Percentiles rank a stretch among this genome's conserved stretches.
These are phyloP conservation scores for Mortierella sp. DNA, from an alignment of 371 early-diverging fungal species.

Conservation along the genomic window DNA sequence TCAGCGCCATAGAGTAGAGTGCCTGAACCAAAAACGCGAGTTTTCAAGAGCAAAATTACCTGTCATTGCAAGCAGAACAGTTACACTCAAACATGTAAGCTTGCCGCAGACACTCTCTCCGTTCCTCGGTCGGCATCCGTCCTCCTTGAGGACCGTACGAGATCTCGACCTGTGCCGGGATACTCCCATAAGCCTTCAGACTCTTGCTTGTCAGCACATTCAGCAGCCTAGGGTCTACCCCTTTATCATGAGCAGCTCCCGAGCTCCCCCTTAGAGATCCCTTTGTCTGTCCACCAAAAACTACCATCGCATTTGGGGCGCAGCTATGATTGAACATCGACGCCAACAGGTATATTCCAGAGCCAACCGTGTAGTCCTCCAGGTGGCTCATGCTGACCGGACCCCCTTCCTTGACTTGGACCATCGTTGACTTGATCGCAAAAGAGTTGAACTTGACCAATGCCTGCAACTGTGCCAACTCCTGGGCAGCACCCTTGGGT, in stretches of 20 bases:
- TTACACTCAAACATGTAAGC: conserved; percentile 49
- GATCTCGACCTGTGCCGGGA: conserved; percentile 37
- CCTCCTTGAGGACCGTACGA: conserved; percentile 54
- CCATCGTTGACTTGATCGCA: conserved; percentile 32
- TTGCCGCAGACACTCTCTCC: conserved; percentile 21
- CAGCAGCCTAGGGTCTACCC: conserved; percentile 34
- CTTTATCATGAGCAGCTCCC: not conserved
- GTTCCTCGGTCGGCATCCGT: conserved; percentile 37
- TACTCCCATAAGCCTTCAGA: conserved; percentile 25
- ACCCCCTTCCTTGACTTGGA: not conserved
- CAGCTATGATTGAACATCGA: conserved; percentile 57
- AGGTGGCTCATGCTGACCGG: not conserved
- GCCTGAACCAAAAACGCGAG: not conserved
- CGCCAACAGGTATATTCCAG: conserved; percentile 41
- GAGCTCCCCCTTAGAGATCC: not conserved
- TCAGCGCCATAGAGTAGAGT: not conserved
- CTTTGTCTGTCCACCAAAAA: conserved; percentile 33
- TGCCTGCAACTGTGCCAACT: conserved; percentile 36
- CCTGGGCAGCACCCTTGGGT: conserved; percentile 15
- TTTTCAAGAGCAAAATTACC: too few relatives aligned
- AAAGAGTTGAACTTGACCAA: conserved; percentile 45
- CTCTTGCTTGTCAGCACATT: conserved; percentile 37
- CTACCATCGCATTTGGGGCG: conserved; percentile 48
- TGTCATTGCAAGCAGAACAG: conserved; percentile 54
- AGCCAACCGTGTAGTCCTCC: conserved; percentile 36